A percentile compares a stretch with the other conserved stretches of the same genome.
These are phyloP conservation scores for Hypsizygus marmoreus DNA, from an alignment of 768 basidiomycete genomes.

Conservation along the genomic window DNA sequence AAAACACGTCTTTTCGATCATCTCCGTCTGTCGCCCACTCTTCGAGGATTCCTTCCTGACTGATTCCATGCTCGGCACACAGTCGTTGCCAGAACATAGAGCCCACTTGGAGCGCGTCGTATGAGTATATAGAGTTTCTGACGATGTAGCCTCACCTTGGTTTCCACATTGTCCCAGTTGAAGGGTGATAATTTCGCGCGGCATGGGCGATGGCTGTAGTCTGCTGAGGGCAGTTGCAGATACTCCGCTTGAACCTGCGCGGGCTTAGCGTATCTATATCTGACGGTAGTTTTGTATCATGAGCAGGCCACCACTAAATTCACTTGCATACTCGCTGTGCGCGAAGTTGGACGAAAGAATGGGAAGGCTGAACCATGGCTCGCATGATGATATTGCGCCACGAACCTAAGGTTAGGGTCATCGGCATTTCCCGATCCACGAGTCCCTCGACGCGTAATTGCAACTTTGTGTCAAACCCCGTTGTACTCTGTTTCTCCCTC, in stretches of 20 bases:
- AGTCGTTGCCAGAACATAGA: conserved; percentile 98
- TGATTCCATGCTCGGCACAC: conserved; percentile 98
- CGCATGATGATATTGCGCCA: background rate
- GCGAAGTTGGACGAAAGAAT: no score
- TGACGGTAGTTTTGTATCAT: no score
- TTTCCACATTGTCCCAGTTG: conserved; percentile 93
- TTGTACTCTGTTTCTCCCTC: conserved; percentile 23
- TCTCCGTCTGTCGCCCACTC: conserved; percentile 96
- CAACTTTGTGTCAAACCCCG: conserved; percentile 8
- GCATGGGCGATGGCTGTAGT: conserved; percentile 45
- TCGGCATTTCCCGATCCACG: conserved; percentile 23
- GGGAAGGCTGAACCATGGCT: no score
- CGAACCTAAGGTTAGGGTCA: conserved; percentile 20
- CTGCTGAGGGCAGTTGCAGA: no score
- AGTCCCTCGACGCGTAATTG: conserved; percentile 25
- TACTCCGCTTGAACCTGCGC: no score
- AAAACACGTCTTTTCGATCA: conserved; percentile 98
- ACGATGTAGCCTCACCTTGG: conserved; percentile 61
- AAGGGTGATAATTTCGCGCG: conserved; percentile 81
- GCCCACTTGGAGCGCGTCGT: conserved; percentile 63
- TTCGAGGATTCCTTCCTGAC: conserved; percentile 91
- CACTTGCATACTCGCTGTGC: no score
- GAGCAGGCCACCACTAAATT: no score
- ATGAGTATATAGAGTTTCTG: conserved; percentile 1
- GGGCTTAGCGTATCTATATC: no score